Percentiles rank a stretch among this genome's conserved stretches.
These are phyloP conservation scores for Ganoderma resinaceum DNA, from an alignment of 1,284 basidiomycete species.

Conservation along the genomic window DNA sequence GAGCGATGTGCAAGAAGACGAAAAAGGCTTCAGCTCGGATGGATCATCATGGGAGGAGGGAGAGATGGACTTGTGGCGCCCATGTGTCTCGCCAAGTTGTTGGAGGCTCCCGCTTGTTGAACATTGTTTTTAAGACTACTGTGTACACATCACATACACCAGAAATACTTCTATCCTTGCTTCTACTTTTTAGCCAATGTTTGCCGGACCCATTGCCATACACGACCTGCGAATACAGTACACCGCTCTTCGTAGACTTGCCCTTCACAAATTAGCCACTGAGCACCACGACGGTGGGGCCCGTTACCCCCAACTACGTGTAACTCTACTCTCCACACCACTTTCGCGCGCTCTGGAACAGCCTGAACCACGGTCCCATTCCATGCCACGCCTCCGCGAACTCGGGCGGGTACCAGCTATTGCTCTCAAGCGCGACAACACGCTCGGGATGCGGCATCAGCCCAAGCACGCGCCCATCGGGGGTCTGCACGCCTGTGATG, in stretches of 20 bases:
- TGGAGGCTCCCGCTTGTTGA: too few relatives aligned
- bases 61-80: too few relatives aligned
- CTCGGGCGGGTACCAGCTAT: constrained; percentile 82
- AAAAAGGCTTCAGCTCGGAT: too few relatives aligned
- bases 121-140: not conserved
- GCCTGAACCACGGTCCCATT: constrained; percentile 91
- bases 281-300: too few relatives aligned
- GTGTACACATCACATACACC: not conserved
- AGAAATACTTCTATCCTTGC: not conserved
- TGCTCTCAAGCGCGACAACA: constrained; percentile 78
- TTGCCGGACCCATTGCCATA: not conserved
- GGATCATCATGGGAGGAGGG: too few relatives aligned
- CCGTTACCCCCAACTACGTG: not conserved
- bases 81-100: too few relatives aligned
- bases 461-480: constrained; percentile 87
- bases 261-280: not conserved
- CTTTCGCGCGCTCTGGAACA: constrained; percentile 92
- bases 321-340: constrained; percentile 52
- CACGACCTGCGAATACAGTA: too few relatives aligned
- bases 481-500: constrained; percentile 89
- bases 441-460: constrained; percentile 98
- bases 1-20: too few relatives aligned
- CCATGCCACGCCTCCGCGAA: constrained; percentile 68
- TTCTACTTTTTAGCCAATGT: not conserved
- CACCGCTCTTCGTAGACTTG: not conserved